Percentiles rank a stretch among this genome's conserved stretches.
Conservation (phyloP, 345 rosid genomes). For the Aquilaria sinensis region DNA sequence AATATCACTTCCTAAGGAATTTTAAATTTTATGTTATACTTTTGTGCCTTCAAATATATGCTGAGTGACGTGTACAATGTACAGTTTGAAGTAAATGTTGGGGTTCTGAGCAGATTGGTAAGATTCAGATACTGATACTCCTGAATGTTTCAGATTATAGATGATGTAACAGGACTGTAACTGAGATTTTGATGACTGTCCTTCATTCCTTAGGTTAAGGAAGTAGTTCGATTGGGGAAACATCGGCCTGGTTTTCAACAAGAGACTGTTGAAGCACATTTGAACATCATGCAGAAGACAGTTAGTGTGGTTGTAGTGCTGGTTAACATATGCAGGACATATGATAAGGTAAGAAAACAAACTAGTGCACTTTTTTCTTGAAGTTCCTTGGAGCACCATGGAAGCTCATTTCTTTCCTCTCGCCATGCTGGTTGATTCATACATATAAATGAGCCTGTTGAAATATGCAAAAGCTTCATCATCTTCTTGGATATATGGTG, state of each 20-base stretch:
- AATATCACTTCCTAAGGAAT: not conserved
- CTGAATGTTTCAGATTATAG: slow-evolving; percentile 3
- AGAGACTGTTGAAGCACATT: slow-evolving; percentile 38
- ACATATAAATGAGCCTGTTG: no score
- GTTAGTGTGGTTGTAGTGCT: slow-evolving; percentile 71
- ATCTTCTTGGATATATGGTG: no score
- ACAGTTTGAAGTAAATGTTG: slow-evolving; percentile 82
- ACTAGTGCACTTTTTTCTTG: slow-evolving; percentile 1
- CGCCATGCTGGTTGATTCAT: no score
- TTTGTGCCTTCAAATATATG: not conserved
- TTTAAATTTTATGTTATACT: no score
- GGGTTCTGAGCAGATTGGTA: slow-evolving; percentile 50
- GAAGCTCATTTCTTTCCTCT: no score
- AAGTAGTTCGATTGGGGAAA: slow-evolving; percentile 37
- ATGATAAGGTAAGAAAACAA: slow-evolving; percentile 49
- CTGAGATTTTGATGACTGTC: no score
- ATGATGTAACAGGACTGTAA: not conserved
- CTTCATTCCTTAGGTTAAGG: slow-evolving; percentile 41
- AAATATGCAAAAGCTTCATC: no score
- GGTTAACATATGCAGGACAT: slow-evolving; percentile 59
- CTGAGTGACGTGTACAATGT: slow-evolving; percentile 11
- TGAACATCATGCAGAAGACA: slow-evolving; percentile 38
- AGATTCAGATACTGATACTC: slow-evolving; percentile 16
- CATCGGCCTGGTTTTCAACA: slow-evolving; percentile 26
- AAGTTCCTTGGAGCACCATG: no score